These are phyloP conservation scores for Moesziomyces aphidis DNA, from an alignment of 1,284 basidiomycete species.

Conservation along the genomic window DNA sequence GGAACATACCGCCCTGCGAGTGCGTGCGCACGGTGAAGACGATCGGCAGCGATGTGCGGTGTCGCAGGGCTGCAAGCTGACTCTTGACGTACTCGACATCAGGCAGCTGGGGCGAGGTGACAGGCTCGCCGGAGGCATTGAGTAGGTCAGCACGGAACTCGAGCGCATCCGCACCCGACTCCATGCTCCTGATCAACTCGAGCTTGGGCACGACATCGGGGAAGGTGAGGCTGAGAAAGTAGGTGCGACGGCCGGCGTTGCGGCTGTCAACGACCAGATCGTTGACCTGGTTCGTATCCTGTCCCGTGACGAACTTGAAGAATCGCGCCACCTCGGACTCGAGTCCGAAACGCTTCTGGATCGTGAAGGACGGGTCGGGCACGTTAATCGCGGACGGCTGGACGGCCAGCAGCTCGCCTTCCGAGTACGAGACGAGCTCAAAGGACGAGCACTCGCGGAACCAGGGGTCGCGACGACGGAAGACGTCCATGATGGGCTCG, in stretches of 20 bases:
- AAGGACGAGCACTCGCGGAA: conserved; percentile 85
- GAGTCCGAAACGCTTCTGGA: conserved; percentile 62
- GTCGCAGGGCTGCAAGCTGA: conserved; percentile 84
- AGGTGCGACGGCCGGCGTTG: conserved; percentile 71
- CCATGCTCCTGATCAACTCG: conserved; percentile 78
- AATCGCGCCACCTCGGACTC: conserved; percentile 73
- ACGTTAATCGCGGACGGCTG: conserved; percentile 41
- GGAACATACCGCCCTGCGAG: conserved; percentile 91
- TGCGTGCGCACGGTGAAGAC: conserved; percentile 91
- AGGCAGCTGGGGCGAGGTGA: conserved; percentile 73
- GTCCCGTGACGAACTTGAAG: conserved; percentile 88
- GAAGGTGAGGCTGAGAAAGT: conserved; percentile 93
- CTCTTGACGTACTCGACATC: conserved; percentile 79
- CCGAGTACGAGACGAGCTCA: conserved; percentile 81
- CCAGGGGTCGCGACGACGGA: conserved; percentile 84
- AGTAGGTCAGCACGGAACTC: conserved; percentile 94
- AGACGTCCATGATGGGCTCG: conserved; percentile 82
- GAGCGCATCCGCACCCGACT: conserved; percentile 88
- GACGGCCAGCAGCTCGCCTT: conserved; percentile 44
- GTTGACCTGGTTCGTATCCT: conserved; percentile 76
- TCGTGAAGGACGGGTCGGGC: conserved; percentile 47
- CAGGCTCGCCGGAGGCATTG: conserved; percentile 71
- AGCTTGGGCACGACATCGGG: conserved; percentile 83
- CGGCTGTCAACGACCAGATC: conserved; percentile 67
- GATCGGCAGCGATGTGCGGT: conserved; percentile 83